Percentiles rank a stretch among this genome's conserved stretches.
These are phyloP conservation scores for Boechera retrofracta DNA, from an alignment of 345 rosid species.

Conservation along the genomic window DNA sequence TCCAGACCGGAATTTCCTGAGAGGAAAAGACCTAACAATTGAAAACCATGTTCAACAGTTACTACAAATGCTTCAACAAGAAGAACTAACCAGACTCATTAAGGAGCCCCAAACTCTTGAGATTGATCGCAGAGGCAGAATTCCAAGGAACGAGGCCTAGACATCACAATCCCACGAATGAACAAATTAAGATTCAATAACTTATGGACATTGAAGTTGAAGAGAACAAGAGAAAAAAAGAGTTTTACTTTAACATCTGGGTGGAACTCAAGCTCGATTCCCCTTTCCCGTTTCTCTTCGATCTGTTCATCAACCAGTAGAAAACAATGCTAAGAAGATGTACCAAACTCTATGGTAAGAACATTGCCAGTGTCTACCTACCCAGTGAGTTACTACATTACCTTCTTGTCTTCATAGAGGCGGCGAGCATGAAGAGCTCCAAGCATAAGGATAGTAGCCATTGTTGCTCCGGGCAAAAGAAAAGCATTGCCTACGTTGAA, in stretches of 20 bases:
- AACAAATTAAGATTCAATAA: conserved; percentile 16
- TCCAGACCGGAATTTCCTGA: conserved; percentile 84
- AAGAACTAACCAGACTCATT: conserved; percentile 65
- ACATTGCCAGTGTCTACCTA: background rate
- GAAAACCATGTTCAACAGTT: conserved; percentile 8
- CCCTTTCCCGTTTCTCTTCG: conserved; percentile 82
- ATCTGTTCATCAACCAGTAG: conserved; percentile 51
- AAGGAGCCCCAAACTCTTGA: conserved; percentile 90
- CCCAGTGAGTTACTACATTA: conserved; percentile 19
- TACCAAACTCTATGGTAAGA: background rate
- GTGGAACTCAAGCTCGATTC: conserved; percentile 79
- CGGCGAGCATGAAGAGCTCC: conserved; percentile 97
- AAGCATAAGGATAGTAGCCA: conserved; percentile 92
- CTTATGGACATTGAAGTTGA: background rate
- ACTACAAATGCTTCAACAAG: conserved; percentile 4
- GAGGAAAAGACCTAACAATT: conserved; percentile 36
- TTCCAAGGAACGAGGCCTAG: conserved; percentile 81
- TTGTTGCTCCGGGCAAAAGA: conserved; percentile 88
- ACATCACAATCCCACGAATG: conserved; percentile 24
- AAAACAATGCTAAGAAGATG: conserved; percentile 21
- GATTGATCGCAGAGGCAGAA: conserved; percentile 84
- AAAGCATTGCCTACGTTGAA: conserved; percentile 61
- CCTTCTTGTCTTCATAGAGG: conserved; percentile 89
- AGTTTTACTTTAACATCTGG: conserved; percentile 72
- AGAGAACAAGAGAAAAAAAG: background rate